Evolutionary conservation across 495 filamentous ascomycete genomes (phyloP), one percentile per base, ranked within the genome.

Genomic region (Gamarada debralockiae): DNA sequence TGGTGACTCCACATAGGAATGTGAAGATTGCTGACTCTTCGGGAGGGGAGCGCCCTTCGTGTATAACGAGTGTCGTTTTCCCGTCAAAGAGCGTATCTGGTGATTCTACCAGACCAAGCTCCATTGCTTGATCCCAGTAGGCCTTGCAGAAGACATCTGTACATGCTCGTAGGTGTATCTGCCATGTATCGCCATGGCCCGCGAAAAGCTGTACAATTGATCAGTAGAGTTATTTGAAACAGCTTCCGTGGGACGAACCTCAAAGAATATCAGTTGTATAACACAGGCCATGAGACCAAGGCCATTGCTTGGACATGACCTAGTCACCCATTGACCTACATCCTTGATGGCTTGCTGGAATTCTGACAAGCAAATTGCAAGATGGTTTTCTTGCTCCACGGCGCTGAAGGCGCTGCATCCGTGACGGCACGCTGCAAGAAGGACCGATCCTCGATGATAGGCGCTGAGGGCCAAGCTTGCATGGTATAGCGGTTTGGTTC

Each of bases 301-400:
- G 36, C 41, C 41, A 48, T 42, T 48, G 2, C 38, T 44, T 22
- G 50, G 54, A 25, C 53, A 56, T 12, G 23, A 2, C 33, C 25
- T 42, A 13, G 22, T 57, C 60, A 17, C 17, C 66, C 55, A 41
- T 66, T 62, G 14, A 63, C 59, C 9, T 55, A 54, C 21, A 10
- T 29, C 27, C 10, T 67, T 58, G 38, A 59, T 57, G 46, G 57
- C 24, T 25, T 37, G 50, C 40, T 69, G 58, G 22, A 76, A 63
- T 31, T 65, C 63, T 22, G 65, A 58, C 52, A 79, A 63, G 40
- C 71, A 69, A 22, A 60, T 64, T 56, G 69, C 67, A 45, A 78
- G 58, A 49, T 71, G 67, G 17, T 60, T 48, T 36, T 67, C 39
- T 72, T 58, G 23, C 62, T 67, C 50, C 66, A 71, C 47, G 71